Conservation (phyloP, 1,284 basidiomycete genomes). For the Rhodotorula sp. region DNA sequence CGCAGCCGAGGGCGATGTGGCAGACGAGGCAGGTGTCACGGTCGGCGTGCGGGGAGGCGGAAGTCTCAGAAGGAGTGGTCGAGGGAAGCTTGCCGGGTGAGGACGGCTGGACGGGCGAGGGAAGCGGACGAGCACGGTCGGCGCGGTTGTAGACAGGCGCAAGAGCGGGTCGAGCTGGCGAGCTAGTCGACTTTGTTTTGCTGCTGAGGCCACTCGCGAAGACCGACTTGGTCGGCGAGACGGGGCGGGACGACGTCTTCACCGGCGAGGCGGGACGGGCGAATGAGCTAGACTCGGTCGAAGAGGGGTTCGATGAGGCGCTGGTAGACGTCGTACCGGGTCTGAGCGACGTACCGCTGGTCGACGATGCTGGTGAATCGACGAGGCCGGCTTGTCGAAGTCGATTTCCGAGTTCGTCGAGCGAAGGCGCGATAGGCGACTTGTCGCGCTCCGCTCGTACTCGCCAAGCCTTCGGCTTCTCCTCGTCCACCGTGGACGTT, state of each 20-base stretch:
- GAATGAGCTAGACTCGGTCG: neutral
- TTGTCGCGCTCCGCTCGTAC: conserved; percentile 27
- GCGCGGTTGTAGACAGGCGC: neutral
- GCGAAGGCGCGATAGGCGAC: conserved; percentile 25
- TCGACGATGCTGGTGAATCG: neutral
- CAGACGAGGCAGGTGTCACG: conserved; percentile 21
- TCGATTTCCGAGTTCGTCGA: conserved; percentile 35
- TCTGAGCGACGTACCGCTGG: neutral
- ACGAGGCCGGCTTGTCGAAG: conserved; percentile 18
- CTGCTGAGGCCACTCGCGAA: neutral
- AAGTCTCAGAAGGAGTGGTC: neutral
- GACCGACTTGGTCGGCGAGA: neutral
- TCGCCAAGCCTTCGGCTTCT: conserved; percentile 1
- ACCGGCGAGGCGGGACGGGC: neutral
- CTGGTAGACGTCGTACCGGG: neutral
- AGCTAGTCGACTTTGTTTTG: neutral
- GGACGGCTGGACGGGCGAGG: neutral
- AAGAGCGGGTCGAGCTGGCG: neutral
- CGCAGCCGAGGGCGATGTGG: conserved; percentile 14
- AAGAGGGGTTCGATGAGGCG: neutral
- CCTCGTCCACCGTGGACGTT: no score
- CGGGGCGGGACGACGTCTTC: neutral
- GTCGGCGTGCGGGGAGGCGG: neutral
- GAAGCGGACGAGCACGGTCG: neutral
- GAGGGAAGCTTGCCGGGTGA: neutral